phyloP scores from a whole-genome alignment of 257 asterid genomes.

The Misopates orontium region DNA sequence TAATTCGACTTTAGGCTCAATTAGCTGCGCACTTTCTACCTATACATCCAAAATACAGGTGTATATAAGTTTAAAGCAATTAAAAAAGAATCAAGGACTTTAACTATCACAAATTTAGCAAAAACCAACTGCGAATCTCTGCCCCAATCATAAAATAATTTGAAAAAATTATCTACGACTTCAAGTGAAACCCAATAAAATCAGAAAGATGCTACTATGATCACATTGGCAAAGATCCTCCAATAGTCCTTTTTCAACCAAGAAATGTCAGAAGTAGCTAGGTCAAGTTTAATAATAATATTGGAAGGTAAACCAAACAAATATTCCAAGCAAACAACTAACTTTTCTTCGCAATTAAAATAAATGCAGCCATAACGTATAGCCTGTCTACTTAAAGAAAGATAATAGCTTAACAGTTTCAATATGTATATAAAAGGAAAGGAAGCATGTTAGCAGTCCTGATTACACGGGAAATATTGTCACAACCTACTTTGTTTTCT shows the following conservation, averaged over 20 bases:
- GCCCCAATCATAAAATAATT: not conserved
- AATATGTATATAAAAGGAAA: not conserved
- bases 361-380: not conserved
- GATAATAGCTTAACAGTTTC: conserved; percentile 2
- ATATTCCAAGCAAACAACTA: conserved; percentile 39
- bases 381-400: conserved; percentile 14
- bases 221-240: conserved; percentile 4
- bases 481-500: conserved; percentile 30
- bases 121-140: too few species aligned
- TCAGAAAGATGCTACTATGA: too few species aligned
- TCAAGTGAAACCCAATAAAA: not conserved
- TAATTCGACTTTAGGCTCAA: too few species aligned
- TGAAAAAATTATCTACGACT: not conserved
- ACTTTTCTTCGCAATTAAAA: conserved; percentile 26
- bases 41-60: too few species aligned
- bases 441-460: conserved; percentile 42
- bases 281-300: conserved; percentile 9
- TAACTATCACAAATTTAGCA: too few species aligned
- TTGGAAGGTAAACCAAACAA: conserved; percentile 40
- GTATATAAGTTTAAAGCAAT: too few species aligned
- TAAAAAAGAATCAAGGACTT: too few species aligned
- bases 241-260: conserved; percentile 4
- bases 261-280: conserved; percentile 18
- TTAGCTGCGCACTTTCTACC: too few species aligned
- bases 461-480: conserved; percentile 41